phyloP scores from a whole-genome alignment of 1,284 basidiomycete species.

The Cutaneotrichosporon sp. region DNA sequence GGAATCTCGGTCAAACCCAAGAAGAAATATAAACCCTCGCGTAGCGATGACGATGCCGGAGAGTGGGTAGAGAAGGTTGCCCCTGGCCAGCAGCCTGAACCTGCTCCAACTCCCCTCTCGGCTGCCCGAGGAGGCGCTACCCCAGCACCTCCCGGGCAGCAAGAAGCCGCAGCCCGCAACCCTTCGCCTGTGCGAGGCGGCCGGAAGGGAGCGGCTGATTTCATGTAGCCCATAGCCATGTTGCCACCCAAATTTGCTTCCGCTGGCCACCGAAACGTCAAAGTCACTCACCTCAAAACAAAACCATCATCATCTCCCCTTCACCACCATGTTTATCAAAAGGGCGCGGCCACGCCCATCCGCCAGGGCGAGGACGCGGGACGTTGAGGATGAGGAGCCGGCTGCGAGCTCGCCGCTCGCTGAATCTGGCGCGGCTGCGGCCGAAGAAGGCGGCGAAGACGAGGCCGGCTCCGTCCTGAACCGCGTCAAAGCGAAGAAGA shows the following conservation, averaged over 20 bases:
- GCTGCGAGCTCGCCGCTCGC: slow-evolving; percentile 34
- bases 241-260: slow-evolving; percentile 14
- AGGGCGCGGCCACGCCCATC: slow-evolving; percentile 45
- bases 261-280: slow-evolving; percentile 14
- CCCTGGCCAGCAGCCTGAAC: slow-evolving; percentile 5
- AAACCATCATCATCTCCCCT: neutral
- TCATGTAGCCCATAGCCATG: slow-evolving; percentile 2
- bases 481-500: slow-evolving; percentile 46
- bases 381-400: slow-evolving; percentile 35
- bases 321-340: slow-evolving; percentile 47
- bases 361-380: slow-evolving; percentile 32
- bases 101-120: neutral
- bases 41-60: slow-evolving; percentile 50
- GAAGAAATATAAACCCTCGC: slow-evolving; percentile 54
- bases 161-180: neutral
- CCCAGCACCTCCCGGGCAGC: neutral
- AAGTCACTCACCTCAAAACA: neutral
- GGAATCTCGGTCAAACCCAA: slow-evolving; percentile 27
- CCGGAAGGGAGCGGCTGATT: slow-evolving; percentile 47
- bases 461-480: slow-evolving; percentile 42
- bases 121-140: neutral
- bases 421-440: slow-evolving; percentile 31
- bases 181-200: slow-evolving; percentile 1
- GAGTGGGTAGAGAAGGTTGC: slow-evolving; percentile 56
- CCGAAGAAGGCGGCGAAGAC: slow-evolving; percentile 24